Conservation (phyloP, 192 early-diverging fungal species). For the Backusella psychrophila region DNA sequence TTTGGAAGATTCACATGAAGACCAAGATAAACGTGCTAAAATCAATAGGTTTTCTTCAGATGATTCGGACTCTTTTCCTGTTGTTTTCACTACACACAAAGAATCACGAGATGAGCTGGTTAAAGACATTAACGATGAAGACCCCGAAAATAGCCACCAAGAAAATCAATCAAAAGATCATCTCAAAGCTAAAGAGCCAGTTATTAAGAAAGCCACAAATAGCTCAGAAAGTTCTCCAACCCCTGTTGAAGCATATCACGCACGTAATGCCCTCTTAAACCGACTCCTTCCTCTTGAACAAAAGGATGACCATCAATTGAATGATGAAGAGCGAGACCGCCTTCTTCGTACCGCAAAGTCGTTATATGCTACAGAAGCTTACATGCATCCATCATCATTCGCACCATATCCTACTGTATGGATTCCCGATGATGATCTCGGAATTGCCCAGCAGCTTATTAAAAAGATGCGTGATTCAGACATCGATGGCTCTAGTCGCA, state of each 20-base stretch:
- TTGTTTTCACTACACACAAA: background rate
- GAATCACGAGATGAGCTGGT: background rate
- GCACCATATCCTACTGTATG: slow-evolving; percentile 42
- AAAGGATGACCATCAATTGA: background rate
- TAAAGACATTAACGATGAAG: background rate
- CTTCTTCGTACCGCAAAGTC: background rate
- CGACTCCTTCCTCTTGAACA: background rate
- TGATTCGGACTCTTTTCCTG: background rate
- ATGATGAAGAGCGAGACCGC: background rate
- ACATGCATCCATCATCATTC: slow-evolving; percentile 43
- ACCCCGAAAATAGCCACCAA: background rate
- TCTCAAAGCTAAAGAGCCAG: background rate
- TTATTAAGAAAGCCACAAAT: background rate
- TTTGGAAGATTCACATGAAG: background rate
- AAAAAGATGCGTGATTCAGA: slow-evolving; percentile 22
- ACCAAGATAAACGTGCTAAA: background rate
- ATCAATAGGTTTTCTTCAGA: background rate
- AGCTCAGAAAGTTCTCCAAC: background rate
- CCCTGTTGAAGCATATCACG: background rate
- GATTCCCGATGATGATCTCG: slow-evolving; percentile 47
- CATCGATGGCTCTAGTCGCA: slow-evolving; percentile 32
- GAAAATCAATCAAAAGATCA: background rate
- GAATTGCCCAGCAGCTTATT: slow-evolving; percentile 37
- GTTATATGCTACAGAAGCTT: slow-evolving; percentile 33
- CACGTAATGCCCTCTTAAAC: background rate